These are phyloP conservation scores for Polyplosphaeria fusca DNA, from an alignment of 495 filamentous ascomycete genomes.

Conservation along the genomic window DNA sequence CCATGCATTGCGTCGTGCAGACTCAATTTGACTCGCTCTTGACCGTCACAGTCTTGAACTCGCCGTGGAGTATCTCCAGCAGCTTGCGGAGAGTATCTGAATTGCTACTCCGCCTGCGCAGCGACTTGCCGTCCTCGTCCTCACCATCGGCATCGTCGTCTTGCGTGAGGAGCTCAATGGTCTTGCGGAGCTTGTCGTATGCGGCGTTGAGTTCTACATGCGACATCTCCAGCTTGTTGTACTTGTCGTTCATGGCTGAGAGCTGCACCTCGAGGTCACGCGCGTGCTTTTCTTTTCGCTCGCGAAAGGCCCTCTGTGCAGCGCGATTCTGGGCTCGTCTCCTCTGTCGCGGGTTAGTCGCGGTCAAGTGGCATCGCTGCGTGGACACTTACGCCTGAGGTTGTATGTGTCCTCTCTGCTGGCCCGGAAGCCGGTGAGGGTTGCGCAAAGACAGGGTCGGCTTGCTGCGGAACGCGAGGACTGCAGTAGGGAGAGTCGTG, in stretches of 20 bases:
- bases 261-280: conserved; percentile 44
- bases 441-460: conserved; percentile 17
- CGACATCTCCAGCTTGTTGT: conserved; percentile 30
- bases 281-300: conserved; percentile 50
- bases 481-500: conserved; percentile 37
- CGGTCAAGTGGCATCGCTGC: background rate
- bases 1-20: background rate
- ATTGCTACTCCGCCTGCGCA: conserved; percentile 21
- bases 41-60: conserved; percentile 26
- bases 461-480: conserved; percentile 20
- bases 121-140: conserved; percentile 19
- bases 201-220: conserved; percentile 34
- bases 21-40: conserved; percentile 22
- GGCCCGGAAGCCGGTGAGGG: conserved; percentile 1
- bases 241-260: conserved; percentile 31
- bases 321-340: conserved; percentile 36
- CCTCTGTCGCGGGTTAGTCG: conserved; percentile 23
- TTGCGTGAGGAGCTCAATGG: conserved; percentile 36
- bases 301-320: conserved; percentile 49
- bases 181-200: conserved; percentile 39
- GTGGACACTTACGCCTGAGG: conserved; percentile 29
- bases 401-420: conserved; percentile 27
- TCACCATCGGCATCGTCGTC: conserved; percentile 31
- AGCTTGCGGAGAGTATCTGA: conserved; percentile 35
- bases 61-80: conserved; percentile 35